Evolutionary conservation across 2,329 filamentous ascomycete species (phyloP).

Genomic region (Penicillium concentricum): DNA sequence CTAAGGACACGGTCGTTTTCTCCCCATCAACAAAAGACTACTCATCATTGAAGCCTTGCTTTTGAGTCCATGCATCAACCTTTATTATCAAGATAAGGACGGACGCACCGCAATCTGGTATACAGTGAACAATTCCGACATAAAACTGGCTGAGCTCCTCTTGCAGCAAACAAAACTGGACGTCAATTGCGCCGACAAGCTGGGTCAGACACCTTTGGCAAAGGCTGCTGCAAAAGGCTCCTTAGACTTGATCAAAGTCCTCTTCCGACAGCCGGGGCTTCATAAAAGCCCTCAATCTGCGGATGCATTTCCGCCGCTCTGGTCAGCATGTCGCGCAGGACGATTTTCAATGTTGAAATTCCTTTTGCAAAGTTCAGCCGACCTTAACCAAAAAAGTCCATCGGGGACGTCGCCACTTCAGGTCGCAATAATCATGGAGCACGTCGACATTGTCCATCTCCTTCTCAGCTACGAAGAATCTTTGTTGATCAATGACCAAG

Average conservation of each 20-base stretch:
- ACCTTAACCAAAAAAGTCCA: too few relatives aligned
- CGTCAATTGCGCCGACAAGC: neutral
- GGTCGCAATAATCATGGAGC: too few relatives aligned
- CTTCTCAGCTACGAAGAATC: too few relatives aligned
- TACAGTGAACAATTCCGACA: neutral
- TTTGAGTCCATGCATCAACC: neutral
- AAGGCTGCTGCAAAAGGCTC: neutral
- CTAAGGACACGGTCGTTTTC: too few relatives aligned
- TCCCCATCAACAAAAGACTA: neutral
- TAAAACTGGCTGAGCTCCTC: neutral
- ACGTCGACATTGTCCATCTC: too few relatives aligned
- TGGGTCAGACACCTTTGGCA: neutral
- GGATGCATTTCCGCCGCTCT: too few relatives aligned
- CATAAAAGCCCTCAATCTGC: neutral
- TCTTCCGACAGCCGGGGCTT: neutral
- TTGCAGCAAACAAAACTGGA: neutral
- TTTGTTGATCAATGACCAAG: too few relatives aligned
- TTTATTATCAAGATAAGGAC: neutral
- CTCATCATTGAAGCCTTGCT: neutral
- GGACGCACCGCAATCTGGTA: too few relatives aligned
- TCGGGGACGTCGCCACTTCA: too few relatives aligned
- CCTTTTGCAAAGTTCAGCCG: too few relatives aligned
- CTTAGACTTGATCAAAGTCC: neutral
- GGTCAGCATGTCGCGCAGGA: too few relatives aligned
- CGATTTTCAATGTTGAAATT: too few relatives aligned